Base-by-base conservation (phyloP, 257 asterid genomes). In the Osmanthus fragrans region DNA sequence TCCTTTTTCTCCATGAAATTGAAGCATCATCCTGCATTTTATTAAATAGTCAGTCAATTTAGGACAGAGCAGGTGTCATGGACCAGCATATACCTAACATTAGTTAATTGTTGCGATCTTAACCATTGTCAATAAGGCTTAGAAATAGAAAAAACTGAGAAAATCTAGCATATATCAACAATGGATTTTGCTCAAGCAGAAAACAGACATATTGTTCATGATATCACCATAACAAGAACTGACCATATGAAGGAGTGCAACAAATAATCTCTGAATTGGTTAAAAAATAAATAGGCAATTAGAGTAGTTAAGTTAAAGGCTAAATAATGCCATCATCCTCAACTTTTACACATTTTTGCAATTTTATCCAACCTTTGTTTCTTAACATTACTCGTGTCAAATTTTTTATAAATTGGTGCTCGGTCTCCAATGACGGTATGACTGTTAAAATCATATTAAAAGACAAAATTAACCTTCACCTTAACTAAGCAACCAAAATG, bases 1-100 rank as follows among this genome's bases (percentile, higher is more conserved):
- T 93, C 84, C 98, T 86, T 87, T 93, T 93, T 87, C 98, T 93
- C 99, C 99, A 96, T 33, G 98, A 87, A 68, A 90, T 75, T 36
- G 99, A 96, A 80, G 94, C 85, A 85, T 93, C 99, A 86, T 96
- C 99, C 98, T 96, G 89, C 85, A 86, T 67, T 86, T 83, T 76
- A 82, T 74, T 77, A 71, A 86, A 74, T 49, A 82, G 83, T 32
- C 71, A 81, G 78, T 71, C 70, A 64, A 29, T 30, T 30, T 36
- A 78, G 19, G 30, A 18, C 67, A 74, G 76, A 65, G 71, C 74
- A 72, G 11, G 66, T 25, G 63, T 63, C 68, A 58, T n/a, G 66
- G 66, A 58, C 66, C 66, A 58, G 13, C 66, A 58, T 23, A 23
- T 58, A 58, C 23, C 32, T n/a, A 58, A 58, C 66, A 58, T 58